Base-by-base conservation (phyloP, 306 rosid genomes). In the Pachyrhizus erosus region DNA sequence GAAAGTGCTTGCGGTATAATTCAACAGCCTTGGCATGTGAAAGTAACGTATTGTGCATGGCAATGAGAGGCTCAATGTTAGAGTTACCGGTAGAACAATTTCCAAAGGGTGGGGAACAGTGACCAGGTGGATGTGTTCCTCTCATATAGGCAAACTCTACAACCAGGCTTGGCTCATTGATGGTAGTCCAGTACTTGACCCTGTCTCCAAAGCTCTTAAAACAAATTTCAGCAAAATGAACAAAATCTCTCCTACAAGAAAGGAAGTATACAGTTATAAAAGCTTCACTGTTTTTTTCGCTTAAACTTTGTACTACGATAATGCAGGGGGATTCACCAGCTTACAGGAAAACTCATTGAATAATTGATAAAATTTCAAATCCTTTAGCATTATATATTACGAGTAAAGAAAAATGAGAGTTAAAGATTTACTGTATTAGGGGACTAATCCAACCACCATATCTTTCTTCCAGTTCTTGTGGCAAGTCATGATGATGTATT, bases 41-140 rank as follows among this genome's bases (percentile, higher is more conserved):
- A 26, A 93, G 76, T 42, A 93, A 48, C 87, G 86, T 82, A 48
- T 93, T 91, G 86, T 91, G 97, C 92, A 91, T 49, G 17, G 58
- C 92, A 3, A 84, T 27, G 45, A 91, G 94, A 77, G 94, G 94
- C 90, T 93, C 96, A 39, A 52, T 37, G 46, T 88, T 88, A 1
- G 97, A 88, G 73, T 91, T 82, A 27, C 96, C 97, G 6, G 9
- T 9, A 14, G 80, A 42, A 55, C 97, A 93, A n/a, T 86, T 89
- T 79, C 97, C 97, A 73, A 89, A 93, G 1, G 97, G 95, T 0
- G 68, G 81, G 0, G 95, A 89, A 73, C 97, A 93, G 12, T 54
- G 92, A 51, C 57, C 87, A 0, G 95, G 93, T 1, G 97, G 79
- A 57, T 57, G 84, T 48, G 0, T n/a, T 77, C 93, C 91, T 34